phyloP scores from a whole-genome alignment of 306 rosid species.

The Malus orientalis region DNA sequence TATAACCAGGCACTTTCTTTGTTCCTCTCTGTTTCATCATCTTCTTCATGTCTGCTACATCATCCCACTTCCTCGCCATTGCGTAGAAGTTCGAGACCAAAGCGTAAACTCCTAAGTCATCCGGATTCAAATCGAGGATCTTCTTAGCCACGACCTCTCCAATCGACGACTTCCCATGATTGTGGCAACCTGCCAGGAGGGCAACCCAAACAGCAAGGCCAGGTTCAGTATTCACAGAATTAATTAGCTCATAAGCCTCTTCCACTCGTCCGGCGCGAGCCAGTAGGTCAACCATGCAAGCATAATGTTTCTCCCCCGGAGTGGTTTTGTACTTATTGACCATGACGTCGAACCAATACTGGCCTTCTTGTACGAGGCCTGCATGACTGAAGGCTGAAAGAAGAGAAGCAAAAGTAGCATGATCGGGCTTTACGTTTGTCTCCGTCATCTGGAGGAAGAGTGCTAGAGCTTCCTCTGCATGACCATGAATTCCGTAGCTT shows the following conservation, averaged over 20 bases:
- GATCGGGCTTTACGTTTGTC: conserved; percentile 29
- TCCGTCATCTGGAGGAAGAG: conserved; percentile 28
- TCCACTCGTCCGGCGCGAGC: conserved; percentile 40
- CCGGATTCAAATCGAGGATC: conserved; percentile 26
- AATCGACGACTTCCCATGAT: conserved; percentile 8
- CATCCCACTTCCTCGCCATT: conserved; percentile 31
- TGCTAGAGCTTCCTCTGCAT: conserved; percentile 37
- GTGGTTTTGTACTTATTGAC: conserved; percentile 21
- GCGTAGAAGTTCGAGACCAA: conserved; percentile 39
- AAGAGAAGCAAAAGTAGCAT: conserved; percentile 43
- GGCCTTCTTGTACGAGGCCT: conserved; percentile 40
- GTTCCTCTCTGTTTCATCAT: conserved; percentile 23
- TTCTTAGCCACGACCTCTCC: conserved; percentile 33
- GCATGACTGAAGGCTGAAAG: conserved; percentile 45
- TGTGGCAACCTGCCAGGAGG: conserved; percentile 39
- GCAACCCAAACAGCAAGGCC: conserved; percentile 39
- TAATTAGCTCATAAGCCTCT: conserved; percentile 31
- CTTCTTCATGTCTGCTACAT: conserved; percentile 28
- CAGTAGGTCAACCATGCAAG: conserved; percentile 41
- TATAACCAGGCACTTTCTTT: conserved; percentile 37
- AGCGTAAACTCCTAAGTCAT: conserved; percentile 31
- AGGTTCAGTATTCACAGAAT: conserved; percentile 20
- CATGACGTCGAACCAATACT: conserved; percentile 31
- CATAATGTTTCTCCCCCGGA: conserved; percentile 39
- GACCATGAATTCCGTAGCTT: conserved; percentile 37